These are phyloP conservation scores for Umbelopsis sp. DNA, from an alignment of 371 early-diverging fungal genomes.

Conservation along the genomic window DNA sequence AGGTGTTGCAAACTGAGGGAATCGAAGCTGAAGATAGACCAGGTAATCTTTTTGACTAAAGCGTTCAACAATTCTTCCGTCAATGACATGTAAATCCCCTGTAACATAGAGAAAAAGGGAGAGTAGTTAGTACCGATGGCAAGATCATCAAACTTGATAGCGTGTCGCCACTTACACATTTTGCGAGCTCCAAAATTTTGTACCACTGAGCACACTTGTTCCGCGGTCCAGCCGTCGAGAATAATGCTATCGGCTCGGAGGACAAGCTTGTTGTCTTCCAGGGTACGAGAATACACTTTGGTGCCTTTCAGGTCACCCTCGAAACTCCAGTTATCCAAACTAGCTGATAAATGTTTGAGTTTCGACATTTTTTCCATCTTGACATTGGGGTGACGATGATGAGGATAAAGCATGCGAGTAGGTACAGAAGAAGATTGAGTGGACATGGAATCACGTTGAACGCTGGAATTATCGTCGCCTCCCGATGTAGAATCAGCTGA, in stretches of 20 bases:
- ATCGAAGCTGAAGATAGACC: conserved; percentile 43
- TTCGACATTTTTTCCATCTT: conserved; percentile 42
- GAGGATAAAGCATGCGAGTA: conserved; percentile 31
- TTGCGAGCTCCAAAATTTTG: conserved; percentile 51
- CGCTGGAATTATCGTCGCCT: not conserved
- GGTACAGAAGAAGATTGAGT: conserved; percentile 21
- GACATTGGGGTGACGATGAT: conserved; percentile 36
- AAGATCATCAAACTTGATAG: not conserved
- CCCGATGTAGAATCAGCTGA: conserved; percentile 9
- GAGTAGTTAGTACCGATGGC: not conserved
- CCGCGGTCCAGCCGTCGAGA: conserved; percentile 57
- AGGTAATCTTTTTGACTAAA: conserved; percentile 63
- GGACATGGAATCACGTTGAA: conserved; percentile 18
- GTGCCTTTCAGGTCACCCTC: conserved; percentile 41
- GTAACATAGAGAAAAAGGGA: conserved; percentile 14
- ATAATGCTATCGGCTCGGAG: conserved; percentile 54
- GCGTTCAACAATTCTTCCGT: conserved; percentile 51
- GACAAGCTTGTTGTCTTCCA: conserved; percentile 6
- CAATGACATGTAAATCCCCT: conserved; percentile 62
- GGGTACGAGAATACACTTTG: not conserved
- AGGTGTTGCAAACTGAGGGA: conserved; percentile 28
- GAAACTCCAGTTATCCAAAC: conserved; percentile 51
- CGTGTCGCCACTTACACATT: conserved; percentile 32
- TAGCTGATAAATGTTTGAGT: conserved; percentile 45
- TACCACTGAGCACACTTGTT: conserved; percentile 53